Evolutionary conservation across 208 protist species (phyloP).

Genomic region (Tritrichomonas musculus): DNA sequence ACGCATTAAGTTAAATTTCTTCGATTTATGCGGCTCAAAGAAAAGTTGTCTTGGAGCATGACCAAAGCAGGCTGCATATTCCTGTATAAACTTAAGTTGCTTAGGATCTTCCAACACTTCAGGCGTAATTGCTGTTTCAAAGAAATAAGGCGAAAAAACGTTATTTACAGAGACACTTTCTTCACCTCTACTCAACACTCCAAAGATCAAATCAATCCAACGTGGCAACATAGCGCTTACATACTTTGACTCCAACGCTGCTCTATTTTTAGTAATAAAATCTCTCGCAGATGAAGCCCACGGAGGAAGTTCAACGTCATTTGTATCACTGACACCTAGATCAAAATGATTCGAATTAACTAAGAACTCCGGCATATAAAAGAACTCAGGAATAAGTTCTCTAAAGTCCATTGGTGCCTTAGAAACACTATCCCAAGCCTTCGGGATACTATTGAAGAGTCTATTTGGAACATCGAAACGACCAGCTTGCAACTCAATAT

Average conservation of each 20-base stretch:
- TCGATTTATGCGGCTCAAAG: not conserved
- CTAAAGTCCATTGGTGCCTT: not conserved
- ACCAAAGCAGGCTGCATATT: not conserved
- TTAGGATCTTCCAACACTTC: not conserved
- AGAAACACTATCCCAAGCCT: not conserved
- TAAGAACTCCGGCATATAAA: conserved; percentile 57
- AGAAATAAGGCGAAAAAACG: not conserved
- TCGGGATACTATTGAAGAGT: not conserved
- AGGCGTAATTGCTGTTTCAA: not conserved
- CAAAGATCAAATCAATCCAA: conserved; percentile 68
- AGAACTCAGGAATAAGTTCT: conserved; percentile 63
- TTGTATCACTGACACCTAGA: conserved; percentile 42
- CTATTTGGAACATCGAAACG: not conserved
- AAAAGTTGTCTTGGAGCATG: conserved; percentile 28
- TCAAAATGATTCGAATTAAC: conserved; percentile 49
- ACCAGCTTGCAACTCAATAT: conserved; percentile 43
- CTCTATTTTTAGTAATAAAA: conserved; percentile 57
- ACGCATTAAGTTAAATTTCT: not conserved
- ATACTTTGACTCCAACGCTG: conserved; percentile 53
- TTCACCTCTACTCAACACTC: conserved; percentile 48
- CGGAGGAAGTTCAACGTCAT: conserved; percentile 37
- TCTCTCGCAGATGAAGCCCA: conserved; percentile 44
- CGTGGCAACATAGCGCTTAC: conserved; percentile 51
- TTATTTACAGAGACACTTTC: not conserved
- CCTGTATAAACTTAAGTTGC: not conserved